These are phyloP conservation scores for Penicillium desertorum DNA, from an alignment of 495 filamentous ascomycete genomes.

Conservation along the genomic window DNA sequence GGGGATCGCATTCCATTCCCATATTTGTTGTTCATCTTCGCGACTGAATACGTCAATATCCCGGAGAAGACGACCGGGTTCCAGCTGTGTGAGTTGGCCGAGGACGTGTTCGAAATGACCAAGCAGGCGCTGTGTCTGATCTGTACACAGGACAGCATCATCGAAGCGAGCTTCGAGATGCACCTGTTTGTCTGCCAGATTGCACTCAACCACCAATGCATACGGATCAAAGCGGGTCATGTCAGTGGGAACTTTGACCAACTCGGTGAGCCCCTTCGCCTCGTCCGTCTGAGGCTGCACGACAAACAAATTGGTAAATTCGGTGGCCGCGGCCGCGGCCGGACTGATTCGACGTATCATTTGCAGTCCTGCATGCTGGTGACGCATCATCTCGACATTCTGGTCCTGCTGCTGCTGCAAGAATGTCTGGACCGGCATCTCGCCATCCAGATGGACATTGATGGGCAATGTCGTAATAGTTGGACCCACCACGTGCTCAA, in stretches of 20 bases:
- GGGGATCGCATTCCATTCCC: conserved; percentile 3
- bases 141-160: background rate
- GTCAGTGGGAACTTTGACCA: background rate
- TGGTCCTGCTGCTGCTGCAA: conserved; percentile 43
- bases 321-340: conserved; percentile 51
- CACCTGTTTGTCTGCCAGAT: background rate
- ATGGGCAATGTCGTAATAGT: conserved; percentile 53
- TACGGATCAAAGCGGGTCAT: conserved; percentile 4
- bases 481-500: conserved; percentile 38
- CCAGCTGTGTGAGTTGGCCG: background rate
- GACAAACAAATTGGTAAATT: conserved; percentile 47
- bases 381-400: conserved; percentile 36
- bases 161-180: conserved; percentile 7
- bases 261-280: background rate
- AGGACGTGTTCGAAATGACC: conserved; percentile 8
- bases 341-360: conserved; percentile 52
- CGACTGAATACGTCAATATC: conserved; percentile 2
- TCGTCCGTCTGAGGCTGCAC: conserved; percentile 10
- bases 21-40: conserved; percentile 5
- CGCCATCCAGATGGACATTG: conserved; percentile 35
- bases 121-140: conserved; percentile 2
- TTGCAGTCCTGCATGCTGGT: conserved; percentile 47
- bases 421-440: conserved; percentile 24
- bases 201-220: conserved; percentile 11
- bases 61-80: background rate